Evolutionary conservation across 257 asterid species (phyloP).

Genomic region (Nicotiana paniculata): DNA sequence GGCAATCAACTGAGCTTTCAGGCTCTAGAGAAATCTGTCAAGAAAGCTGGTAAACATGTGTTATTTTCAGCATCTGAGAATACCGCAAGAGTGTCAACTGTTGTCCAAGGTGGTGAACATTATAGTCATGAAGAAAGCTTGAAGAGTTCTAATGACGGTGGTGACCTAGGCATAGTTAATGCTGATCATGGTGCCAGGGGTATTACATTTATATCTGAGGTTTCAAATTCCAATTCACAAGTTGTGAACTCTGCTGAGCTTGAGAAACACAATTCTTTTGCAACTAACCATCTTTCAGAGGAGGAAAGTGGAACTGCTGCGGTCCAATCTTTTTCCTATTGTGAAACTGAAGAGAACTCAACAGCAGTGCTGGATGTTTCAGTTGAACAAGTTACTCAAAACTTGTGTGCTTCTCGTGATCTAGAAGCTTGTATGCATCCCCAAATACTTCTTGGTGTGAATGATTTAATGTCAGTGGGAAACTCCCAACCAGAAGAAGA

Average conservation of each 20-base stretch:
- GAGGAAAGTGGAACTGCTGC: constrained; percentile 16
- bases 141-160: constrained; percentile 14
- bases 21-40: constrained; percentile 16
- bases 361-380: constrained; percentile 14
- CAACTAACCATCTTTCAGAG: constrained; percentile 5
- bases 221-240: constrained; percentile 17
- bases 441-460: constrained; percentile 6
- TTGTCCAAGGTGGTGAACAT: constrained; percentile 18
- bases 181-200: constrained; percentile 19
- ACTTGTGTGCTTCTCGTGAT: constrained; percentile 9
- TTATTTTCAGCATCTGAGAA: constrained; percentile 22
- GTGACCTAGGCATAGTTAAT: constrained; percentile 9
- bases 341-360: constrained; percentile 22
- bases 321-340: constrained; percentile 8
- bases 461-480: constrained; percentile 13
- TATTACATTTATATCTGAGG: constrained; percentile 18
- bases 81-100: constrained; percentile 1
- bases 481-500: constrained; percentile 22
- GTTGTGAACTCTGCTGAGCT: constrained; percentile 13
- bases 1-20: constrained; percentile 15
- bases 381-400: constrained; percentile 4
- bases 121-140: constrained; percentile 12
- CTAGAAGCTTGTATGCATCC: constrained; percentile 13
- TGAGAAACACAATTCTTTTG: constrained; percentile 15
- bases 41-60: constrained; percentile 22